A percentile compares a stretch with the other conserved stretches of the same genome.
Evolutionary conservation across 495 filamentous ascomycete species (phyloP).

Genomic region (Daldinia childiae): DNA sequence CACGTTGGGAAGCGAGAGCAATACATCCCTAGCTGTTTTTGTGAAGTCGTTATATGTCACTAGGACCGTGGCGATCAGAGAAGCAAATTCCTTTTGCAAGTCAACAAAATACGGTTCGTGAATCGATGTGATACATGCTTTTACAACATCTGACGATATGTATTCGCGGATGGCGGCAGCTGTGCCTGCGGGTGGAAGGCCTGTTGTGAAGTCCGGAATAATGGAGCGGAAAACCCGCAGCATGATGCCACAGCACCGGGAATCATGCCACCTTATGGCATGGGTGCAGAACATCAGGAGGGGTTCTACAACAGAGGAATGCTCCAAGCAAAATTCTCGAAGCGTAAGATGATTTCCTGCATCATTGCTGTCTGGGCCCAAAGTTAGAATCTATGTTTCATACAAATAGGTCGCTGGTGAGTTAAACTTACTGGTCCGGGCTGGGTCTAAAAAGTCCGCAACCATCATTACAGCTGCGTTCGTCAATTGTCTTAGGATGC

Average conservation of each 20-base stretch:
- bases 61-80: slow-evolving; percentile 86
- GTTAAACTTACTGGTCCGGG: slow-evolving; percentile 62
- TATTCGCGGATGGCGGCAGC: slow-evolving; percentile 85
- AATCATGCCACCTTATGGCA: slow-evolving; percentile 89
- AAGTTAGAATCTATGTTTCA: slow-evolving; percentile 20
- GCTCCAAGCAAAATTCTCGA: slow-evolving; percentile 81
- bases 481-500: slow-evolving; percentile 92
- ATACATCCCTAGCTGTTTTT: slow-evolving; percentile 63
- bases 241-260: slow-evolving; percentile 85
- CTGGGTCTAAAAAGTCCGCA: slow-evolving; percentile 83
- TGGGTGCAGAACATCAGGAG: slow-evolving; percentile 92
- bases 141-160: slow-evolving; percentile 83
- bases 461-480: slow-evolving; percentile 92
- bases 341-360: slow-evolving; percentile 62
- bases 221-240: slow-evolving; percentile 84
- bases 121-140: slow-evolving; percentile 83
- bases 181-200: slow-evolving; percentile 50
- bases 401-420: not conserved
- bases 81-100: slow-evolving; percentile 90
- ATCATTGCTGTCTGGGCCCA: slow-evolving; percentile 11
- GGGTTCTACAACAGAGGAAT: slow-evolving; percentile 81
- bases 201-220: slow-evolving; percentile 71
- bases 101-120: slow-evolving; percentile 97
- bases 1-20: slow-evolving; percentile 64
- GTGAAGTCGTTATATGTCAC: slow-evolving; percentile 74